These are phyloP conservation scores for Penstemon newberryi DNA, from an alignment of 257 asterid genomes.

Conservation along the genomic window DNA sequence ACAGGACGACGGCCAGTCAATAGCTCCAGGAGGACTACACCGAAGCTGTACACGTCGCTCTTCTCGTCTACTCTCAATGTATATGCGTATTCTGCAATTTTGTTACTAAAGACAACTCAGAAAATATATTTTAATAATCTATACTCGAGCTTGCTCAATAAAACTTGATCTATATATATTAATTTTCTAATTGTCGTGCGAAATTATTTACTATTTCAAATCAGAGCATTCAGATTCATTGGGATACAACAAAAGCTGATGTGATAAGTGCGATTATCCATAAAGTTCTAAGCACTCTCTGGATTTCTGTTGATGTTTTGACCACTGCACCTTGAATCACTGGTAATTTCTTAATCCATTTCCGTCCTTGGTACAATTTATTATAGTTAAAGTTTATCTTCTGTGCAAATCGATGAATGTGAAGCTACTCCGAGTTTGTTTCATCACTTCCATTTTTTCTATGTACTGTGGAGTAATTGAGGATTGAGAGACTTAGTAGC, in stretches of 20 bases:
- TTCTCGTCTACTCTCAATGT: conserved; percentile 56
- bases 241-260: conserved; percentile 31
- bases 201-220: background rate
- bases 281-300: conserved; percentile 28
- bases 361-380: no score
- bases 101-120: no score
- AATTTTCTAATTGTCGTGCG: background rate
- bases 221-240: conserved; percentile 14
- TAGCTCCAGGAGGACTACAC: conserved; percentile 59
- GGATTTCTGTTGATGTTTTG: background rate
- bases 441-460: no score
- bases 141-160: background rate
- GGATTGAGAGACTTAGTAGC: no score
- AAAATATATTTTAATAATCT: no score
- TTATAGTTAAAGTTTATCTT: no score
- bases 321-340: conserved; percentile 24
- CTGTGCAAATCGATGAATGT: no score
- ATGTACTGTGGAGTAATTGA: no score
- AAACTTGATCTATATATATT: background rate
- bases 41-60: conserved; percentile 65
- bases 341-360: conserved; percentile 18
- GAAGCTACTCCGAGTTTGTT: no score
- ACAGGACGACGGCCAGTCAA: conserved; percentile 56
- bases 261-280: conserved; percentile 40
- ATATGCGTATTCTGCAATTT: conserved; percentile 55